Percentiles rank a stretch among this genome's conserved stretches.
Evolutionary conservation across 495 filamentous ascomycete species (phyloP).

Genomic region (Penicillium taxi): DNA sequence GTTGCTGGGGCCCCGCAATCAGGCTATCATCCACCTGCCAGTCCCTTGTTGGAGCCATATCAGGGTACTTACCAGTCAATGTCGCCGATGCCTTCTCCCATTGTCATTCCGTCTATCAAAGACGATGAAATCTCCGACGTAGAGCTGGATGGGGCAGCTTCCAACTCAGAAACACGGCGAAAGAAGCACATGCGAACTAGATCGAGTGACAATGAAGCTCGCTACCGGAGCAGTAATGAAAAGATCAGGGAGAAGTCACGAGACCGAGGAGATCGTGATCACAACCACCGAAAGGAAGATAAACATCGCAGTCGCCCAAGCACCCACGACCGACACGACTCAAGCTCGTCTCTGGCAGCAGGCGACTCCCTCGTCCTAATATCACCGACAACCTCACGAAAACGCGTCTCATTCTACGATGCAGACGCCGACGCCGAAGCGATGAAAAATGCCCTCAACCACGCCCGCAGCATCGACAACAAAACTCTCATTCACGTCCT

Average conservation of each 20-base stretch:
- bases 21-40: slow-evolving; percentile 53
- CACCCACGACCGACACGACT: slow-evolving; percentile 22
- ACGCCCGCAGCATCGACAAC: slow-evolving; percentile 55
- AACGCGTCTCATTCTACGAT: slow-evolving; percentile 61
- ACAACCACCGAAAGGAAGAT: slow-evolving; percentile 22
- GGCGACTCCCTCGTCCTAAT: slow-evolving; percentile 22
- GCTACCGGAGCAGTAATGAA: slow-evolving; percentile 9
- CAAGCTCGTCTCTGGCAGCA: slow-evolving; percentile 12
- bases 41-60: slow-evolving; percentile 86
- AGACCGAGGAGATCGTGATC: neutral
- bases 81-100: slow-evolving; percentile 85
- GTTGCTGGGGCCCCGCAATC: slow-evolving; percentile 16
- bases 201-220: slow-evolving; percentile 13
- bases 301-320: slow-evolving; percentile 23
- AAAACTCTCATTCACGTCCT: slow-evolving; percentile 74
- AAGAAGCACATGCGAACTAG: slow-evolving; percentile 24
- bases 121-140: slow-evolving; percentile 47
- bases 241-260: slow-evolving; percentile 1
- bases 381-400: slow-evolving; percentile 26
- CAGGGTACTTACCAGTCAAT: slow-evolving; percentile 91
- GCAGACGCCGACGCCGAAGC: slow-evolving; percentile 67
- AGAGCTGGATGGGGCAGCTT: slow-evolving; percentile 30
- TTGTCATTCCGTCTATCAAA: slow-evolving; percentile 35
- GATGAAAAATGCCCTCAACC: slow-evolving; percentile 67
- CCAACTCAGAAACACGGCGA: slow-evolving; percentile 26